Base-by-base conservation (phyloP, 345 rosid genomes). In the Citrus sp. region DNA sequence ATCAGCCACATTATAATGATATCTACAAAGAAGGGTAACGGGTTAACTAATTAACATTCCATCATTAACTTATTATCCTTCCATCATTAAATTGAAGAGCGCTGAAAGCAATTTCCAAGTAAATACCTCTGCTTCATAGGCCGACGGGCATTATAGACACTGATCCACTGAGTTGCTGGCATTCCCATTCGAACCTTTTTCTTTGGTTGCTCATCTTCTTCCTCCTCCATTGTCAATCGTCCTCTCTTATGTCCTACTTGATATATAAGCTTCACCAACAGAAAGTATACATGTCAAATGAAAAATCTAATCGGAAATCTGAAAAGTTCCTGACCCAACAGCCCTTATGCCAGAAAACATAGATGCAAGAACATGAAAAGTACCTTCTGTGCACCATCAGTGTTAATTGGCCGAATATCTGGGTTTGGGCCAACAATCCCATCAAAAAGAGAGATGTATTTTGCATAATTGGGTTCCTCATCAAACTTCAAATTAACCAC, bases 121-220 rank as follows among this genome's bases (percentile, higher is more conserved):
- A 67, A 49, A 72, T 78, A 92, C 99, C 97, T 88, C 85, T 95
- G 98, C 84, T 91, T 95, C 98, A 95, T 95, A 19, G 99, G 97
- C 77, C 95, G 93, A 77, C 94, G 94, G 76, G 99, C 97, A 88
- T 87, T 95, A 85, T 95, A 95, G 56, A 94, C 86, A 81, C 98
- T 95, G 79, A 95, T 95, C 99, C 99, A 95, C 80, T 95, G 99
- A 38, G 93, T 91, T 81, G 97, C 95, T 69, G 99, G 99, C 99
- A 94, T 93, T 74, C 99, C 99, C 93, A 95, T 88, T 58, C 99
- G 89, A 73, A 95, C 85, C 87, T 93, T 95, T 78, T 92, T 92
- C 90, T 95, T 95, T 70, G 97, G 92, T 73, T 93, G 99, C 79
- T 94, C 97, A 80, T 93, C 96, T 28, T 90, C 98, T 77, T 95